Conservation (phyloP, 805 yeast species). For the Blastobotrys parvus region DNA sequence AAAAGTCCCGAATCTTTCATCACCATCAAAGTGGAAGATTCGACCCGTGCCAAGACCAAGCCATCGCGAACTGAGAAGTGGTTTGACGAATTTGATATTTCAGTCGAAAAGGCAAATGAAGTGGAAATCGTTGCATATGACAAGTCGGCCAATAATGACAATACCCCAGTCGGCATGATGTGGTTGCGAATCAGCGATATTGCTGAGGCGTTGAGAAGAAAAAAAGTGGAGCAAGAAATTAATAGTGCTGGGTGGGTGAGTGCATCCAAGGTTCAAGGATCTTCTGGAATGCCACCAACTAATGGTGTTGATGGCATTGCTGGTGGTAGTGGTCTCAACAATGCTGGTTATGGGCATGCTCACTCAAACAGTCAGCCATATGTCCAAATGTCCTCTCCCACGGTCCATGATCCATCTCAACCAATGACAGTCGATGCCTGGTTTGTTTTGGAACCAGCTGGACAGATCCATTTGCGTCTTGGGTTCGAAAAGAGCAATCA, state of each 20-base stretch:
- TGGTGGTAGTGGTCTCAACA: background rate
- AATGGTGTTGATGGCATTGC: background rate
- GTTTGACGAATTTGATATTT: constrained; percentile 73
- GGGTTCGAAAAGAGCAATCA: constrained; percentile 66
- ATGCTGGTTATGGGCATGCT: too few species aligned
- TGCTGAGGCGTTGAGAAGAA: constrained; percentile 89
- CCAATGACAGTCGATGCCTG: constrained; percentile 50
- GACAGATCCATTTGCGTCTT: constrained; percentile 71
- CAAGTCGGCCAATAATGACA: constrained; percentile 48
- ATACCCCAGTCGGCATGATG: constrained; percentile 73
- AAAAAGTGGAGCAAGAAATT: constrained; percentile 66
- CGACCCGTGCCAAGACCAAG: constrained; percentile 67
- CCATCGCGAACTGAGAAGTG: constrained; percentile 70
- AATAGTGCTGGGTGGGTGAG: constrained; percentile 81
- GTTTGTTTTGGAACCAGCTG: constrained; percentile 91
- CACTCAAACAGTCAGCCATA: too few species aligned
- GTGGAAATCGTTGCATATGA: constrained; percentile 84
- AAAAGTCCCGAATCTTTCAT: constrained; percentile 74
- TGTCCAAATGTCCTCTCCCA: background rate
- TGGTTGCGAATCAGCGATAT: constrained; percentile 90
- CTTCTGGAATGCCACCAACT: background rate
- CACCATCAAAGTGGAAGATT: constrained; percentile 80
- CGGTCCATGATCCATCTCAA: constrained; percentile 1
- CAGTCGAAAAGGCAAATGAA: constrained; percentile 87
- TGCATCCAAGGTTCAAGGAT: constrained; percentile 36